Percentiles rank a stretch among this genome's conserved stretches.
Conservation (phyloP, 805 yeast genomes). For the Candida piceae region DNA sequence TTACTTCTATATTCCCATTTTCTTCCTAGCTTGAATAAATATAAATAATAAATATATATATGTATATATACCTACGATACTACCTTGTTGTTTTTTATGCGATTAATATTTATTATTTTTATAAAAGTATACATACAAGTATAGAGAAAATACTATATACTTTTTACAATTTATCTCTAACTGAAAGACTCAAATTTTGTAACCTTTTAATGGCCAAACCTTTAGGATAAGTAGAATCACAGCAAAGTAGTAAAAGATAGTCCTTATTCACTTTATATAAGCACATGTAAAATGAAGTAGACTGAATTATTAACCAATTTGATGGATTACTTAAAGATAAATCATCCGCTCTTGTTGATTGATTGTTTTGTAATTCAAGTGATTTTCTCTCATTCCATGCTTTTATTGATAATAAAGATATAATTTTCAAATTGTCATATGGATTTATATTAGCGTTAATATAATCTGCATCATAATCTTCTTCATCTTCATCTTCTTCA, state of each 20-base stretch:
- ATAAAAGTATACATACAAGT: no score
- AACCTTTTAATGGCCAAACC: slow-evolving; percentile 26
- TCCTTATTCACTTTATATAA: slow-evolving; percentile 18
- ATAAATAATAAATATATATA: no score
- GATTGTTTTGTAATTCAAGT: neutral
- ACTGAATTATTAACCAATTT: slow-evolving; percentile 25
- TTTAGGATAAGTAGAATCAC: slow-evolving; percentile 25
- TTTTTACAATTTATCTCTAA: slow-evolving; percentile 6
- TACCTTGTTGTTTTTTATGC: no score
- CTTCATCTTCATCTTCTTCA: slow-evolving; percentile 9
- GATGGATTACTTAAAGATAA: neutral
- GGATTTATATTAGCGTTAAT: slow-evolving; percentile 27
- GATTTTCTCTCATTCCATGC: slow-evolving; percentile 21
- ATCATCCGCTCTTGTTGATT: neutral
- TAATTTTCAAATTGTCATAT: slow-evolving; percentile 26
- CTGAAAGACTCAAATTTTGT: slow-evolving; percentile 11
- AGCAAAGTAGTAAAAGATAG: slow-evolving; percentile 25
- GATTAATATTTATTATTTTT: no score
- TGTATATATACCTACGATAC: no score
- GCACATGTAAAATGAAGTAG: slow-evolving; percentile 20
- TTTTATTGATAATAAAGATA: slow-evolving; percentile 24
- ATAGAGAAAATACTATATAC: neutral
- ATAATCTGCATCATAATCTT: slow-evolving; percentile 19
- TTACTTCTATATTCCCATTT: no score
- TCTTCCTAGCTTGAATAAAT: no score